Conservation (phyloP, 2,329 filamentous ascomycete species). For the Penicillium digitatum region DNA sequence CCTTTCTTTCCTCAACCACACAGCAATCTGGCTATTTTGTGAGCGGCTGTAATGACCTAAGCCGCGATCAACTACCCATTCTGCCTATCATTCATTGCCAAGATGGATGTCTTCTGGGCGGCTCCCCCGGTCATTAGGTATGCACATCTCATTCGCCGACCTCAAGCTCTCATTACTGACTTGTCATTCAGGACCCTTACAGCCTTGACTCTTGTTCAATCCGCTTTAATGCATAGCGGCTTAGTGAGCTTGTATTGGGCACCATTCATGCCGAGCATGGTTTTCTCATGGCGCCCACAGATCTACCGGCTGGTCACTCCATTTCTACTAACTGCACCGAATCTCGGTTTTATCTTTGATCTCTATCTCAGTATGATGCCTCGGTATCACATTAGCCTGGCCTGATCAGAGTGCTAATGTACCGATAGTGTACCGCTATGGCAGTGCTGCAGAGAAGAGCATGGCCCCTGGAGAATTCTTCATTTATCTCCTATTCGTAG, state of each 20-base stretch:
- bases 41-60: slow-evolving; percentile 14
- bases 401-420: slow-evolving; percentile 31
- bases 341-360: slow-evolving; percentile 62
- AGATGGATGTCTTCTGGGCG: slow-evolving; percentile 61
- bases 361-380: slow-evolving; percentile 62
- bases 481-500: slow-evolving; percentile 73
- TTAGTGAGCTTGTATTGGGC: slow-evolving; percentile 53
- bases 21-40: slow-evolving; percentile 2
- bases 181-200: slow-evolving; percentile 60
- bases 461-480: slow-evolving; percentile 75
- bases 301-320: slow-evolving; percentile 57
- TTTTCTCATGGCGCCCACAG: slow-evolving; percentile 59
- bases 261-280: slow-evolving; percentile 48
- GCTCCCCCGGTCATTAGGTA: slow-evolving; percentile 66
- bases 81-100: slow-evolving; percentile 10
- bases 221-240: slow-evolving; percentile 57
- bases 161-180: slow-evolving; percentile 44
- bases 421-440: slow-evolving; percentile 66
- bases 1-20: slow-evolving; percentile 7
- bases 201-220: slow-evolving; percentile 60
- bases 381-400: slow-evolving; percentile 15
- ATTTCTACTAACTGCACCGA: slow-evolving; percentile 56
- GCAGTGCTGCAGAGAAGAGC: slow-evolving; percentile 67
- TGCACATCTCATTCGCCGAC: slow-evolving; percentile 22
- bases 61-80: slow-evolving; percentile 9